Base-by-base conservation (phyloP, 768 basidiomycete species). In the Trametes maxima region DNA sequence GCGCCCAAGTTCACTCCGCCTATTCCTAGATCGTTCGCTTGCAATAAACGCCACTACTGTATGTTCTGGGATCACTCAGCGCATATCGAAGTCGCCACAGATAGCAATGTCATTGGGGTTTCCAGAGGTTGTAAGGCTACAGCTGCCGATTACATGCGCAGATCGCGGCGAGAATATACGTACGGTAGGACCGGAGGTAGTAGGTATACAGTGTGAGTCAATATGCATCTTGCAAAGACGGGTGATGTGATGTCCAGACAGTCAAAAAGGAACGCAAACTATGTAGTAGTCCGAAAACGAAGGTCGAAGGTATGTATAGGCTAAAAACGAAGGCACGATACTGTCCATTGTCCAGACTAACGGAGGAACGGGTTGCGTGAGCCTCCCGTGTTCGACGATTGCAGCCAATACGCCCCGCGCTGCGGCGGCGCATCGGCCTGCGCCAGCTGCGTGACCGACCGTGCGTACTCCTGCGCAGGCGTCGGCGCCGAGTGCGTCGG, bases 391-490 rank as follows among this genome's bases (percentile, higher is more conserved):
- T 70, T 67, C 54, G 66, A 71, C 45, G 79, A 77, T 54, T 76
- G 70, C 51, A 81, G 58, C 80, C 77, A 78, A 68, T 78, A 75
- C 57, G 77, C 70, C 37, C 77, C 79, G 59, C 75, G 75, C 59
- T 51, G 54, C 51, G 60, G 60, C 36, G 63, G 59, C 57, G 56
- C 59, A 1, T 50, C 47, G 19, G 62, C 49, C 44, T 57, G 54
- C 44, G 24, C 60, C 46, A 43, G 55, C 60, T 73, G 75, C 63
- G 79, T 74, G 21, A 85, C 74, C 45, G 82, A 76, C 62, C 77
- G 76, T 39, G 82, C 83, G 62, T 88, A 88, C 54, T 71, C 75
- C 76, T 88, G 82, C 24, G 88, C 89, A 28, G 85, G 85, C 25
- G 87, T 85, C 13, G 65, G 71, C 49, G 69, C 69, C 53, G 64